phyloP scores from a whole-genome alignment of 1,139 yeast genomes.

The Petasospora fabianii region DNA sequence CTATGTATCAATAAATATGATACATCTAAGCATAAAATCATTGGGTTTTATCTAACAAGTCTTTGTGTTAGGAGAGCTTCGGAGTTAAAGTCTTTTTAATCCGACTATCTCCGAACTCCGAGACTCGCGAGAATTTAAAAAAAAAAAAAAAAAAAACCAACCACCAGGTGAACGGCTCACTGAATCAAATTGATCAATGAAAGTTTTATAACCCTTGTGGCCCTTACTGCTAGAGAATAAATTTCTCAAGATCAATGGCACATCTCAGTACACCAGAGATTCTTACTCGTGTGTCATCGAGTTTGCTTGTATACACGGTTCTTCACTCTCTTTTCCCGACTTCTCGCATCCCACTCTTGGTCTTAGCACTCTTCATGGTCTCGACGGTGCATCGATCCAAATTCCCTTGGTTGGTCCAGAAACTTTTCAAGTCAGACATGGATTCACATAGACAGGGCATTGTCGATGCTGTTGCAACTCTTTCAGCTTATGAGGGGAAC shows the following conservation, averaged over 20 bases:
- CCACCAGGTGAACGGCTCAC: not conserved
- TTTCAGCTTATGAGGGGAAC: constrained; percentile 43
- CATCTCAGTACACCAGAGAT: not conserved
- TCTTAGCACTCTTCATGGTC: constrained; percentile 29
- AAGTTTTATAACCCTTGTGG: too few relatives aligned
- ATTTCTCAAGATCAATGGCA: not conserved
- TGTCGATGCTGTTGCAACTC: constrained; percentile 47
- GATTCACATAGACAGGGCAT: constrained; percentile 34
- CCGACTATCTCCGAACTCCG: too few relatives aligned
- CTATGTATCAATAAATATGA: too few relatives aligned
- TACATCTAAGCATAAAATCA: too few relatives aligned
- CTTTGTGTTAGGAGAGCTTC: too few relatives aligned
- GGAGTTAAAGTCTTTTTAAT: too few relatives aligned
- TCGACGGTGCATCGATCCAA: constrained; percentile 30
- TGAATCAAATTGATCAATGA: not conserved
- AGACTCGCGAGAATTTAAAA: too few relatives aligned
- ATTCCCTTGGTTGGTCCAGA: constrained; percentile 22
- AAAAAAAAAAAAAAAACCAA: too few relatives aligned
- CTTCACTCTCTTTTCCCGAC: constrained; percentile 15
- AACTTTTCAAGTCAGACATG: constrained; percentile 22
- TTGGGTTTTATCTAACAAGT: too few relatives aligned
- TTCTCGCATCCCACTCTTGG: constrained; percentile 27
- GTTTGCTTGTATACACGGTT: constrained; percentile 21
- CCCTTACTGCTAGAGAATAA: not conserved
- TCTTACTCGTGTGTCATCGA: constrained; percentile 20